Evolutionary conservation across 805 yeast genomes (phyloP), one percentile per base, ranked within the genome.

Genomic region (Metschnikowia matae): DNA sequence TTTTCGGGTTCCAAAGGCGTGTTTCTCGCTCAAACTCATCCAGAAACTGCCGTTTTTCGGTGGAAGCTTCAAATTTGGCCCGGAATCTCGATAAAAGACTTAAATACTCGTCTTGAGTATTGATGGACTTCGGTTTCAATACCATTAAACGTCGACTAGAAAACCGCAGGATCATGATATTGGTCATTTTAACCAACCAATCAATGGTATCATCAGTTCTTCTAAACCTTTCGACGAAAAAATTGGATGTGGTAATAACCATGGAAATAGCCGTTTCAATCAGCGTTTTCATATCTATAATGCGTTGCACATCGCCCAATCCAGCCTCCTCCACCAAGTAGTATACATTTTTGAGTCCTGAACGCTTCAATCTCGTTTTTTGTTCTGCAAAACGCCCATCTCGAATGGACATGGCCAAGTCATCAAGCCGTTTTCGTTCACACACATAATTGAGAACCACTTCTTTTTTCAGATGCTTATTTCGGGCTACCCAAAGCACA

Each of bases 371-470:
- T 48, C 99, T 76, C 15, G 77, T 69, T 62, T 92, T 91, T 63
- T 94, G 99, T 63, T 94, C 99, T 48, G 76, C 74, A 60, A 86
- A 90, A 45, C 99, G 70, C 2, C 96, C 96, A 67, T 94, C 99
- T 52, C 79, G 78, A 42, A 94, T 89, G 46, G 96, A 87, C 33
- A 74, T 62, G 0, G 86, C 86, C 59, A 94, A 76, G 73, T 94
- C 99, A 62, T 89, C 96, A 40, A 91, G 67, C 49, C 97, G 71
- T 67, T 94, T 94, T 36, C 99, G 75, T 69, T 94, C 99, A 42
- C 92, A 78, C n/a, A 94, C 85, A 54, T 81, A 84, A 63, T 92
- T 87, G 15, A 94, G 67, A 0, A 88, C 85, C 4, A 84, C 89
- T 48, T 84, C 84, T 48, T 78, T 77, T 1, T 78, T 75, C 0